Evolutionary conservation across 345 rosid species (phyloP), one percentile per base, ranked within the genome.

Genomic region (Sonneratia alba): DNA sequence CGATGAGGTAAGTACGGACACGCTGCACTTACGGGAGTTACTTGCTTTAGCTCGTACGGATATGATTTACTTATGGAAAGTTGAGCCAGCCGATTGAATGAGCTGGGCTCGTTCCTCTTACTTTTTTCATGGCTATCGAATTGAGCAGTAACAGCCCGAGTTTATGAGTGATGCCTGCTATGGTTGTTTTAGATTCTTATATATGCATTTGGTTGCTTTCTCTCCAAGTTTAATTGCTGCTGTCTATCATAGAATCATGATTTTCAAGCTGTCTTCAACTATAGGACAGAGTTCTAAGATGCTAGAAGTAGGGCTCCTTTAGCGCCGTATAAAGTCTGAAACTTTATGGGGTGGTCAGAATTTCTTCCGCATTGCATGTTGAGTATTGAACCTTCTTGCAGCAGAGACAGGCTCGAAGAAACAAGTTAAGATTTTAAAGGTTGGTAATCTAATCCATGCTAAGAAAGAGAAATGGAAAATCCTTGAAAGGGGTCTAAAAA

Each of bases 1-100:
- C 73, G 48, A 70, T 53, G 65, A 70, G 36, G 73, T 70, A 36
- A 62, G 63, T 57, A 5, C 32, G 63, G 32, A 57, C 0, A 22
- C 34, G 32, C 63, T 57, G n/a, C 6, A 1, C 0, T 4, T 57
- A 6, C 10, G n/a, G 63, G 32, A 12, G n/a, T n/a, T 22, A 57
- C 63, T 57, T 57, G 12, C 63, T 1, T 0, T 22, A 10, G n/a
- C 27, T n/a, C 62, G 11, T n/a, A 22, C 32, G 5, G 66, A 6
- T 4, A 3, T 12, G 18, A 22, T 9, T 6, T 24, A 0, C 16
- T 13, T 8, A 5, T 61, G 1, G 36, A 3, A 19, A 57, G 63
- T 57, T 57, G 57, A 53, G 5, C 8, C 32, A 57, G 63, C 19
- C 18, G 66, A 62, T 34, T 27, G 38, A 12, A 27, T 34, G 66